These are phyloP conservation scores for Hypoxylon sp. DNA, from an alignment of 2,329 filamentous ascomycete species.

Conservation along the genomic window DNA sequence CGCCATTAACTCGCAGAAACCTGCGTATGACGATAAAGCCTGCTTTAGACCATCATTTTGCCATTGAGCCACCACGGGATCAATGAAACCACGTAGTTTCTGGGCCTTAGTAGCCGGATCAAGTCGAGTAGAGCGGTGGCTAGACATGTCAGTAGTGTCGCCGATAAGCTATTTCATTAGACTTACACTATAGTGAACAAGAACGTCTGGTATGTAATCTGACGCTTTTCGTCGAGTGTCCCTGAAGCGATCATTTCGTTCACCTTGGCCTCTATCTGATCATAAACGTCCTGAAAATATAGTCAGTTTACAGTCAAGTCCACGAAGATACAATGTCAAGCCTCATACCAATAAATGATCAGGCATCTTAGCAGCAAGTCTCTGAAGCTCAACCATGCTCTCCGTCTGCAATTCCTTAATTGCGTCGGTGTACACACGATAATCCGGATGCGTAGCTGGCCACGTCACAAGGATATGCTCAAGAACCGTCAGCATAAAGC, in stretches of 20 bases:
- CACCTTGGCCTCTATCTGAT: slow-evolving; percentile 86
- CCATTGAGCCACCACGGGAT: slow-evolving; percentile 88
- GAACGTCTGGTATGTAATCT: slow-evolving; percentile 89
- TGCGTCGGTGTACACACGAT: slow-evolving; percentile 84
- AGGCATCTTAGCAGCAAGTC: slow-evolving; percentile 90
- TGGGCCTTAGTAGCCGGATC: slow-evolving; percentile 78
- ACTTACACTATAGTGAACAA: slow-evolving; percentile 90
- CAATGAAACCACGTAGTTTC: slow-evolving; percentile 82
- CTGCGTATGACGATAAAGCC: slow-evolving; percentile 79
- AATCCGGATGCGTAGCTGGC: slow-evolving; percentile 78
- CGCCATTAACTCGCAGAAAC: slow-evolving; percentile 84
- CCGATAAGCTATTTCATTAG: not conserved
- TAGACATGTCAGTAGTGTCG: slow-evolving; percentile 54
- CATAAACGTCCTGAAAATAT: slow-evolving; percentile 78
- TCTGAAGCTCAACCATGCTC: slow-evolving; percentile 88
- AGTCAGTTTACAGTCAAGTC: slow-evolving; percentile 43
- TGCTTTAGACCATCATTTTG: slow-evolving; percentile 76
- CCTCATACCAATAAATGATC: slow-evolving; percentile 82
- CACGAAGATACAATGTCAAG: not conserved
- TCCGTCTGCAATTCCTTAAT: slow-evolving; percentile 90
- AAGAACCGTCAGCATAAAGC: slow-evolving; percentile 89
- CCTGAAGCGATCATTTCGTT: slow-evolving; percentile 82
- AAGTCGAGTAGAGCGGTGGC: slow-evolving; percentile 84
- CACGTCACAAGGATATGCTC: slow-evolving; percentile 91
- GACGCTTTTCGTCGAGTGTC: slow-evolving; percentile 83